Evolutionary conservation across 306 rosid species (phyloP), one percentile per base, ranked within the genome.

Genomic region (Purshia tridentata): DNA sequence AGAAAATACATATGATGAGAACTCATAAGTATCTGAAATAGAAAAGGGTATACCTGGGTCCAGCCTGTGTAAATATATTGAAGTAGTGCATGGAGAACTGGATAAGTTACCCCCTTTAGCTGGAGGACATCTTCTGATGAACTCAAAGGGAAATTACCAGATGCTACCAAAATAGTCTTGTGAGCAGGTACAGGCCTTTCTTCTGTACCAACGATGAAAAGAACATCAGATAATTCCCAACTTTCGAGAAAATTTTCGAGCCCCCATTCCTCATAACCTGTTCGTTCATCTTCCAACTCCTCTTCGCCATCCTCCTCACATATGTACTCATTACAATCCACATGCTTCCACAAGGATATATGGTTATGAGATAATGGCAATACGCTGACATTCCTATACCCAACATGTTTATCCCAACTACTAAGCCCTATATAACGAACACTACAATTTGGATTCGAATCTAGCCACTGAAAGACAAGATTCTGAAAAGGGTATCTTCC

Each of bases 331-430:
- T 85, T 84, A 75, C 80, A 86, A 77, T 79, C 82, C 61, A 90
- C 86, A 74, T 76, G 91, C 81, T 87, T 83, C 82, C 88, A 90
- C 22, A 81, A 73, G 37, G 89, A 86, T 70, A 84, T 60, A 61
- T 83, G 91, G 68, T 86, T 75, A 67, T 88, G 88, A 19, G 85
- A 81, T 42, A 86, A 61, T 0, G 98, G 92, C 78, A 93, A 75
- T 10, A 93, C 97, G 67, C 76, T 85, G 51, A 93, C 94, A 76
- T 93, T 91, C 78, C 92, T 88, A 71, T 93, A 93, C 51, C 87
- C 90, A 9, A 93, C 98, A 72, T 93, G 98, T 65, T 93, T 93
- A 68, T 93, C 97, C 98, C 98, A 93, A 78, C 97, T 93, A 73
- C 98, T 91, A 52, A 93, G 98, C 58, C 98, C 98, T 67, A 93